Percentiles rank a stretch among this genome's conserved stretches.
Evolutionary conservation across 371 early-diverging fungal genomes (phyloP).

Genomic region (Cokeromyces recurvatus): DNA sequence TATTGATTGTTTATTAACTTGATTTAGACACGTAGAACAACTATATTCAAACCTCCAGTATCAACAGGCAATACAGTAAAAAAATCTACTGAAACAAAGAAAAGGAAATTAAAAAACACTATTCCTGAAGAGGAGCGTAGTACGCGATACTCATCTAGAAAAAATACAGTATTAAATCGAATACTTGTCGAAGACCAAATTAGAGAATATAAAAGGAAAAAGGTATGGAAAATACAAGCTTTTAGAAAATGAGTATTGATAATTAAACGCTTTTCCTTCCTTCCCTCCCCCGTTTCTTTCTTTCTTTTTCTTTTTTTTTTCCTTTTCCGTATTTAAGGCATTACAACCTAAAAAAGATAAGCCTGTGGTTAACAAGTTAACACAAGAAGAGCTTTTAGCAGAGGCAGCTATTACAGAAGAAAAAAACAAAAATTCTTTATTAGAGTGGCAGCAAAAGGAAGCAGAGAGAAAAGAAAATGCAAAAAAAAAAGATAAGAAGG

Average conservation of each 20-base stretch:
- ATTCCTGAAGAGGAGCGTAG: constrained; percentile 11
- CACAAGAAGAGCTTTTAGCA: constrained; percentile 55
- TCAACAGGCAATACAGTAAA: constrained; percentile 6
- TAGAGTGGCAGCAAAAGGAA: constrained; percentile 57
- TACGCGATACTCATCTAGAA: constrained; percentile 53
- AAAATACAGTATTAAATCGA: constrained; percentile 51
- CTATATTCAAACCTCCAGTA: constrained; percentile 2
- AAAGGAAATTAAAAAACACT: neutral
- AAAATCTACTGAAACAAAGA: neutral
- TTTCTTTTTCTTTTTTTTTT: neutral
- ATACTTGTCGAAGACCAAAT: constrained; percentile 50
- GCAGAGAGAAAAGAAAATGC: constrained; percentile 38
- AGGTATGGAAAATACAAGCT: too few species aligned
- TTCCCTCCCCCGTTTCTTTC: too few species aligned
- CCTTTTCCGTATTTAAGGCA: too few species aligned
- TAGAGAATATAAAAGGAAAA: constrained; percentile 42
- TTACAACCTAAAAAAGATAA: constrained; percentile 44
- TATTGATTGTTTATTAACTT: too few species aligned
- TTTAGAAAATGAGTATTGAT: too few species aligned
- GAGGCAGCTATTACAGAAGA: constrained; percentile 59
- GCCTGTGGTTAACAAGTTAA: constrained; percentile 38
- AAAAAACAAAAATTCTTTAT: constrained; percentile 46
- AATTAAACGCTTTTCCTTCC: too few species aligned
- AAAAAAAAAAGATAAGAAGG: constrained; percentile 41
- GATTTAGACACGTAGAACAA: constrained; percentile 17